Conservation (phyloP, 169 alveolate genomes). For the Eimeria zaria region DNA sequence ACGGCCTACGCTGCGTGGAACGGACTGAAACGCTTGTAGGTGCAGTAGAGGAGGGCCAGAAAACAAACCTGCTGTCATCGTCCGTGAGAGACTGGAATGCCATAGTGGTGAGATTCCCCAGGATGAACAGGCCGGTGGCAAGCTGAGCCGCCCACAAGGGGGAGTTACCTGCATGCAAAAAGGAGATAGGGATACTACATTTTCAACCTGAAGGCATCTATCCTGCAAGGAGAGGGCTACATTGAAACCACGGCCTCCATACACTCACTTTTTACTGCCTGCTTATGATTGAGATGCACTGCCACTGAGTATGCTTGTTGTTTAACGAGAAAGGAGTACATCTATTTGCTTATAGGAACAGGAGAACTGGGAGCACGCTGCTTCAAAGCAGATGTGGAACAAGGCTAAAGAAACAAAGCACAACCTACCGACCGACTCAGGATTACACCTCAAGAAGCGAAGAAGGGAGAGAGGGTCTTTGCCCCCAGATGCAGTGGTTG, state of each 20-base stretch:
- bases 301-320: background rate
- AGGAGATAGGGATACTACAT: background rate
- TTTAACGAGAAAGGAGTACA: background rate
- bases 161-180: constrained; percentile 16
- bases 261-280: background rate
- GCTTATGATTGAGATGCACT: background rate
- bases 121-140: constrained; percentile 91
- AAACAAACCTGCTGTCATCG: constrained; percentile 91
- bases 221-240: background rate
- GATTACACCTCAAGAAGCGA: constrained; percentile 91
- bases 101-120: constrained; percentile 93
- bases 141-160: constrained; percentile 92
- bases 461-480: constrained; percentile 92
- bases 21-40: background rate
- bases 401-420: background rate
- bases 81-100: constrained; percentile 93
- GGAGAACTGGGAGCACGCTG: background rate
- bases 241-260: background rate
- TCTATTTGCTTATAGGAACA: background rate
- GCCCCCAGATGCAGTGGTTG: constrained; percentile 91
- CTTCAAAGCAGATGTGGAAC: background rate
- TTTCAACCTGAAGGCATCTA: background rate
- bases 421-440: constrained; percentile 90
- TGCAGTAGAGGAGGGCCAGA: background rate
- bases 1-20: too few relatives aligned